Conservation (phyloP, 169 alveolate species). For the Plasmodium berghei region DNA sequence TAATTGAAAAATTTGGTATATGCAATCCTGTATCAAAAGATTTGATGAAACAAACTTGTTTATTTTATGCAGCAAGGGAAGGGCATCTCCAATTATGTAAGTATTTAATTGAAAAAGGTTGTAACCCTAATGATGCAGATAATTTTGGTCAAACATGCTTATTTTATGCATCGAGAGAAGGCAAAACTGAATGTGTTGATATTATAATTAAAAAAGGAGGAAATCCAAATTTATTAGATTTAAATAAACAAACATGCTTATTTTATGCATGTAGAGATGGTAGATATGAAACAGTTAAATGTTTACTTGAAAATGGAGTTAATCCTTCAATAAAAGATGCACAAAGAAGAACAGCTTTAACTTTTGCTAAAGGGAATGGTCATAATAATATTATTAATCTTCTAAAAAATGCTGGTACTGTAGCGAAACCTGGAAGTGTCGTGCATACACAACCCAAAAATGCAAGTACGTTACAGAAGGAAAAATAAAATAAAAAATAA, state of each 20-base stretch:
- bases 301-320: conserved; percentile 90
- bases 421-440: conserved; percentile 10
- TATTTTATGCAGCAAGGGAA: conserved; percentile 95
- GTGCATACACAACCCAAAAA: conserved; percentile 6
- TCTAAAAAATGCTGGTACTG: conserved; percentile 76
- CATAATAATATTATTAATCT: conserved; percentile 90
- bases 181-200: conserved; percentile 89
- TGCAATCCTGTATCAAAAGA: conserved; percentile 88
- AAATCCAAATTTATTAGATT: conserved; percentile 90
- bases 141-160: conserved; percentile 92
- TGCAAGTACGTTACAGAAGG: not conserved
- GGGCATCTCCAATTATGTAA: conserved; percentile 90
- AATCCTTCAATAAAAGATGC: conserved; percentile 90
- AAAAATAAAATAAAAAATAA: too few species aligned
- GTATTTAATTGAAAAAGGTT: conserved; percentile 89
- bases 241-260: conserved; percentile 91
- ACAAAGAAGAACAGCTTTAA: conserved; percentile 91
- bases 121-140: conserved; percentile 92
- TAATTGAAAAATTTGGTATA: conserved; percentile 86
- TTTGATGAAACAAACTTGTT: conserved; percentile 91
- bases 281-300: conserved; percentile 90
- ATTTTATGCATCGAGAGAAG: conserved; percentile 94
- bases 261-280: conserved; percentile 95
- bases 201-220: conserved; percentile 88
- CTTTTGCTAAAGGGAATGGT: conserved; percentile 92